Percentiles rank a stretch among this genome's conserved stretches.
phyloP scores from a whole-genome alignment of 305 asterid genomes.

The Caryopteris hybrid region DNA sequence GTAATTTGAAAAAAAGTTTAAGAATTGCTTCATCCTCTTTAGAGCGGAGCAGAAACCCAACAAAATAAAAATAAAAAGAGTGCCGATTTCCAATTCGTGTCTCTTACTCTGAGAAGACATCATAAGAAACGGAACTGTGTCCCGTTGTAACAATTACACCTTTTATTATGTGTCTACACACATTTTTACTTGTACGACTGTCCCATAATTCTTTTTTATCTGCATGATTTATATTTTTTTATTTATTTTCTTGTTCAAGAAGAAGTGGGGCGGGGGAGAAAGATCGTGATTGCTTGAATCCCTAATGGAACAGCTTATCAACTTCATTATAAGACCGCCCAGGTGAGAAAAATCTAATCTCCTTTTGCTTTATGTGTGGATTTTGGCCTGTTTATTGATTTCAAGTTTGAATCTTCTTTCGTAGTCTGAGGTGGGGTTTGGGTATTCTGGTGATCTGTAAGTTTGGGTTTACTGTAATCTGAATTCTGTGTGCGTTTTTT shows the following conservation, averaged over 20 bases:
- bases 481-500: constrained; percentile 12
- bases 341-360: constrained; percentile 49
- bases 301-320: constrained; percentile 89
- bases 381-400: neutral
- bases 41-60: constrained; percentile 6
- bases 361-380: neutral
- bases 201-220: neutral
- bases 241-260: neutral
- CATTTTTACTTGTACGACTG: neutral
- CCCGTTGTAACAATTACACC: constrained; percentile 8
- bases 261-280: constrained; percentile 8
- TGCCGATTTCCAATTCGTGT: constrained; percentile 23
- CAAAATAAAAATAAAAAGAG: constrained; percentile 15
- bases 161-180: neutral
- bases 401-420: constrained; percentile 30
- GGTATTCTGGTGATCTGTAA: constrained; percentile 18
- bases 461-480: constrained; percentile 6
- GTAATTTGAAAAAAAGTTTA: neutral
- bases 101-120: constrained; percentile 10
- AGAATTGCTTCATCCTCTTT: neutral
- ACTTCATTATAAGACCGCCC: constrained; percentile 97
- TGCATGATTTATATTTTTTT: constrained; percentile 11
- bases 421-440: constrained; percentile 29
- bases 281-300: constrained; percentile 38
- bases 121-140: constrained; percentile 9